A percentile compares a stretch with the other conserved stretches of the same genome.
Conservation (phyloP, 257 asterid species). For the Fraxinus cuspidata region DNA sequence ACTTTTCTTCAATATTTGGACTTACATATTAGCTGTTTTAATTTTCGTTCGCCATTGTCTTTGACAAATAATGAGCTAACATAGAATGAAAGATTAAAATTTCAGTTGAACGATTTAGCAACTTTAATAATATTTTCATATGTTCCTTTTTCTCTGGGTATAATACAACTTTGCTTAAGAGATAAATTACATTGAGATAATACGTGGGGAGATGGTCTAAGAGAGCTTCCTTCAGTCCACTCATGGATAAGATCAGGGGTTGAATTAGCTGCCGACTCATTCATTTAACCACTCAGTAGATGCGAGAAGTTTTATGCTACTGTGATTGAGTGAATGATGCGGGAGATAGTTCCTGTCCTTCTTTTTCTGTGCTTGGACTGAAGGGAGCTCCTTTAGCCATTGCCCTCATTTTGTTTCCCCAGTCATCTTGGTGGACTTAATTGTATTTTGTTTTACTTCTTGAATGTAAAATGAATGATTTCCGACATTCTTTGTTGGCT, state of each 20-base stretch:
- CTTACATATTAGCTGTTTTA: background rate
- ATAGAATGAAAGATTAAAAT: background rate
- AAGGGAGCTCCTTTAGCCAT: constrained; percentile 49
- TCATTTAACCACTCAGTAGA: constrained; percentile 57
- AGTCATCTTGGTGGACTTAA: no score
- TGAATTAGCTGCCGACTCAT: constrained; percentile 69
- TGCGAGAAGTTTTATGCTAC: constrained; percentile 35
- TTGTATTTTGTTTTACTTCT: background rate
- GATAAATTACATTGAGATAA: background rate
- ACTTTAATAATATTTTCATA: background rate
- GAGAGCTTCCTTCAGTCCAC: constrained; percentile 68
- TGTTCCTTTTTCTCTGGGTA: background rate
- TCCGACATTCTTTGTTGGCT: background rate
- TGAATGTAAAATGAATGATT: background rate
- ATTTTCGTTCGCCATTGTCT: background rate
- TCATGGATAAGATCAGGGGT: constrained; percentile 49
- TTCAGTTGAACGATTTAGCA: background rate
- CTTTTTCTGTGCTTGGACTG: constrained; percentile 56
- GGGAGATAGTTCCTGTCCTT: constrained; percentile 53
- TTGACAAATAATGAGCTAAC: background rate
- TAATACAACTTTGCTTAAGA: background rate
- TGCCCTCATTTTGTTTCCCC: constrained; percentile 11
- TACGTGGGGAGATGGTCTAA: constrained; percentile 33
- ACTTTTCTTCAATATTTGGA: background rate
- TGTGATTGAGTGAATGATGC: constrained; percentile 59